A percentile compares a stretch with the other conserved stretches of the same genome.
Conservation (phyloP, 116 monocot genomes). For the Posidonia oceanica region DNA sequence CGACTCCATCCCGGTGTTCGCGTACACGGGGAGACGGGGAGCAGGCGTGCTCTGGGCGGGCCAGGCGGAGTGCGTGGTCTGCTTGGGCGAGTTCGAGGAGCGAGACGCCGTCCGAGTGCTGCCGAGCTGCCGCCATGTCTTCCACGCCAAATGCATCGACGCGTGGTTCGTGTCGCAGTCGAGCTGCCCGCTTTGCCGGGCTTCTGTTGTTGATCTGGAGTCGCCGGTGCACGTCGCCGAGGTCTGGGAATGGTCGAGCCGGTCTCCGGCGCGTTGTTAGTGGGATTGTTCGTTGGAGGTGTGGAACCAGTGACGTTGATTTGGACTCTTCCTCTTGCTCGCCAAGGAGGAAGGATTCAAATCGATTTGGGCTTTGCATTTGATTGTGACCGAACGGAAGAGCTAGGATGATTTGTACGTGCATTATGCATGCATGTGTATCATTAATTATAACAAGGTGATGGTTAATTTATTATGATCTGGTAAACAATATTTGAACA, state of each 20-base stretch:
- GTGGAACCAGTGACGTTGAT: neutral
- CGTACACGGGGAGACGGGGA: conserved; percentile 2
- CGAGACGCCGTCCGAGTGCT: conserved; percentile 14
- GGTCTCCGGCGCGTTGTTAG: neutral
- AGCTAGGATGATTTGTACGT: too few species aligned
- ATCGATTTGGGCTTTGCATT: too few species aligned
- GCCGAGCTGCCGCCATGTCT: conserved; percentile 16
- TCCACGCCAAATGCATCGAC: conserved; percentile 24
- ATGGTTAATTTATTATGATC: too few species aligned
- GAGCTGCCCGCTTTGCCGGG: conserved; percentile 33
- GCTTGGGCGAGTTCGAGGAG: conserved; percentile 34
- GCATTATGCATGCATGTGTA: too few species aligned
- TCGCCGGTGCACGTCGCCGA: neutral
- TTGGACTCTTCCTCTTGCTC: too few species aligned
- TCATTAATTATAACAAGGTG: too few species aligned
- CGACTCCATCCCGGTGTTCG: conserved; percentile 22
- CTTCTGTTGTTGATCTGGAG: conserved; percentile 9
- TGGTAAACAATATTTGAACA: too few species aligned
- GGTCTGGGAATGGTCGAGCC: neutral
- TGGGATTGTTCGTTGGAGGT: neutral
- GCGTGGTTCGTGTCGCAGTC: conserved; percentile 18
- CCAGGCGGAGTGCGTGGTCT: conserved; percentile 19
- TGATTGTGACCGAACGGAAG: too few species aligned
- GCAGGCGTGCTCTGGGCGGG: neutral
- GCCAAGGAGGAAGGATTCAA: too few species aligned